phyloP scores from a whole-genome alignment of 805 yeast species.

The Metschnikowia aberdeeniae region DNA sequence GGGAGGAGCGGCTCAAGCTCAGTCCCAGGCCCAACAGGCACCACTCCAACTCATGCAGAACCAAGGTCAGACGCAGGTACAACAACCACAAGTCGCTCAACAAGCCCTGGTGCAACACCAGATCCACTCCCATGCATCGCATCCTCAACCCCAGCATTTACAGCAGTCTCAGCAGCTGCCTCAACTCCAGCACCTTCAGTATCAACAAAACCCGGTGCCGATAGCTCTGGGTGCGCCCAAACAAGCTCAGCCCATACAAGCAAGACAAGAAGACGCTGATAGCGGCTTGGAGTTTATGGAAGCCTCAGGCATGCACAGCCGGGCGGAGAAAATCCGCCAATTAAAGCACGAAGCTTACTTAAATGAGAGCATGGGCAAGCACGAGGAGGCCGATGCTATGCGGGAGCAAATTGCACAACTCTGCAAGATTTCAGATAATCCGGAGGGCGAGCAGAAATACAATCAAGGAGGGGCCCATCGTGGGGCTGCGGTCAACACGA shows the following conservation, averaged over 20 bases:
- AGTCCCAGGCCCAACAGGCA: slow-evolving; percentile 15
- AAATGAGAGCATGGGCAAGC: background rate
- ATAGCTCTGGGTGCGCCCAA: background rate
- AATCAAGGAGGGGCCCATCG: slow-evolving; percentile 13
- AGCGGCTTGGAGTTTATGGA: slow-evolving; percentile 1
- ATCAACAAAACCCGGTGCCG: slow-evolving; percentile 6
- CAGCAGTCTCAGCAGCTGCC: slow-evolving; percentile 7
- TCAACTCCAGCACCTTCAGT: slow-evolving; percentile 13
- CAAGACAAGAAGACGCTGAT: background rate
- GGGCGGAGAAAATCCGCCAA: slow-evolving; percentile 1
- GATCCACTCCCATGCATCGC: slow-evolving; percentile 9
- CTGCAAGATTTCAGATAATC: background rate
- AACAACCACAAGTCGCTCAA: slow-evolving; percentile 5
- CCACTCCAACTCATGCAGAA: background rate
- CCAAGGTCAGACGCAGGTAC: slow-evolving; percentile 1
- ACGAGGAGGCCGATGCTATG: slow-evolving; percentile 4
- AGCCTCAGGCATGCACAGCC: slow-evolving; percentile 1
- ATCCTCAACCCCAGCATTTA: slow-evolving; percentile 11
- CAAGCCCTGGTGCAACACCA: slow-evolving; percentile 7
- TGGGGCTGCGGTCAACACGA: slow-evolving; percentile 12
- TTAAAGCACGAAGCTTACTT: background rate
- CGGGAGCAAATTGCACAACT: slow-evolving; percentile 9
- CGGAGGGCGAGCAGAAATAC: slow-evolving; percentile 8
- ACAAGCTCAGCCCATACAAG: background rate
- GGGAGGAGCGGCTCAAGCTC: slow-evolving; percentile 16